Evolutionary conservation across 164 flowering plant genomes (phyloP), one percentile per base, ranked within the genome.

Genomic region (Annona squamosa): DNA sequence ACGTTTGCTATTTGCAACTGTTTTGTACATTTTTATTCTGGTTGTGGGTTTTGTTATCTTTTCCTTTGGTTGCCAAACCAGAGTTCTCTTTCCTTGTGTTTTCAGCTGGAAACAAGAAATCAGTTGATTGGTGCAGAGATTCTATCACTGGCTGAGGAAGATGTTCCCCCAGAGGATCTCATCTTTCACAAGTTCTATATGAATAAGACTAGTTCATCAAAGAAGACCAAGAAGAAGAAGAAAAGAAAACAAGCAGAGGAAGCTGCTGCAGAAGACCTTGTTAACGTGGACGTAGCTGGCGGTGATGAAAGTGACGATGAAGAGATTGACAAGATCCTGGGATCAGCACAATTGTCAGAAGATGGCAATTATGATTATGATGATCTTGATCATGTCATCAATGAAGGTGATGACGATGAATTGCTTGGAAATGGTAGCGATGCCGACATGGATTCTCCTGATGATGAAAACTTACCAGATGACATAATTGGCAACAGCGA

Each of bases 131-230:
- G 99, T 48, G 80, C 84, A 12, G 97, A 96, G 71, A 88, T 96
- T 75, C 82, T 96, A 13, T 86, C 94, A 17, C 69, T 96, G 73
- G 97, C 92, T 43, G 98, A 93, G 79, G 82, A 42, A 9, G 97
- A 93, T 74, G 99, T 96, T 16, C 85, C 97, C 3, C 95, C 97
- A 1, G 99, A 96, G 80, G 98, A 96, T 81, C 84, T 93, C 4
- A 94, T 92, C 57, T 93, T 93, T 83, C 98, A 93, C 87, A 93
- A 84, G 79, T 96, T 96, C 79, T 96, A 93, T 73, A 65, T 79
- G 81, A 90, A 90, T 69, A 96, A 93, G 80, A 84, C 79, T 91
- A 82, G 71, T 63, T 83, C 94, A 71, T 74, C 91, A 26, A 89
- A 86, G 85, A 90, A 89, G 72, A 79, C 80, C 45, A 96, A 93